Conservation (phyloP, 1,284 basidiomycete species). For the Cutaneotrichosporon sp. region DNA sequence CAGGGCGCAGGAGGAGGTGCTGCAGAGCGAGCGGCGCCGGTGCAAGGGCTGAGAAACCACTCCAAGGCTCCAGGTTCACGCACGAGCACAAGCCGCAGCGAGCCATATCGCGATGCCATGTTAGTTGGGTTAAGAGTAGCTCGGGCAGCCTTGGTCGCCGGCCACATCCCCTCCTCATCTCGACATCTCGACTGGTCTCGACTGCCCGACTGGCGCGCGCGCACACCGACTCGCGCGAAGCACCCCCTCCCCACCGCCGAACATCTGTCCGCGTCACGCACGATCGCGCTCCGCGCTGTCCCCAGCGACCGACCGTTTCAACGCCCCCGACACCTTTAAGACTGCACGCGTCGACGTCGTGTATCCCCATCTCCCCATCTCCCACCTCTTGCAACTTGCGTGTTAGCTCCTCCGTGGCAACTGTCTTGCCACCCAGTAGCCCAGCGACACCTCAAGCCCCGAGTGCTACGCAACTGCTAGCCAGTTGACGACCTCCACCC, state of each 20-base stretch:
- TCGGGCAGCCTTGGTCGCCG: background rate
- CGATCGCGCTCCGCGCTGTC: background rate
- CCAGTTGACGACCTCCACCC: background rate
- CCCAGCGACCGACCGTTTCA: background rate
- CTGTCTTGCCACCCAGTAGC: too few species aligned
- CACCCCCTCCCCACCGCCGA: background rate
- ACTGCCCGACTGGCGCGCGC: background rate
- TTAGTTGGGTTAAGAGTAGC: conserved; percentile 2
- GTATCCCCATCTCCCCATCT: background rate
- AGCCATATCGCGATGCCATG: background rate
- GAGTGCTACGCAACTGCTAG: background rate
- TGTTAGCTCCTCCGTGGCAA: too few species aligned
- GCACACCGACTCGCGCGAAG: conserved; percentile 1
- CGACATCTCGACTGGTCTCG: background rate
- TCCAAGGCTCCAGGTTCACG: background rate
- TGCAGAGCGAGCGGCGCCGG: background rate
- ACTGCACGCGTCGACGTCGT: background rate
- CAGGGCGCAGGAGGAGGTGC: background rate
- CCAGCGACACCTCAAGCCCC: too few species aligned
- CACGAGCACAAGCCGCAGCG: background rate
- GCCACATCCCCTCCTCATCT: background rate
- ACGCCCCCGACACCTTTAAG: background rate
- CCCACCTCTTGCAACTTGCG: background rate
- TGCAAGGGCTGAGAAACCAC: background rate
- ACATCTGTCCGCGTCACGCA: conserved; percentile 3